Evolutionary conservation across 768 basidiomycete species (phyloP).

Genomic region (Trametes cingulata): DNA sequence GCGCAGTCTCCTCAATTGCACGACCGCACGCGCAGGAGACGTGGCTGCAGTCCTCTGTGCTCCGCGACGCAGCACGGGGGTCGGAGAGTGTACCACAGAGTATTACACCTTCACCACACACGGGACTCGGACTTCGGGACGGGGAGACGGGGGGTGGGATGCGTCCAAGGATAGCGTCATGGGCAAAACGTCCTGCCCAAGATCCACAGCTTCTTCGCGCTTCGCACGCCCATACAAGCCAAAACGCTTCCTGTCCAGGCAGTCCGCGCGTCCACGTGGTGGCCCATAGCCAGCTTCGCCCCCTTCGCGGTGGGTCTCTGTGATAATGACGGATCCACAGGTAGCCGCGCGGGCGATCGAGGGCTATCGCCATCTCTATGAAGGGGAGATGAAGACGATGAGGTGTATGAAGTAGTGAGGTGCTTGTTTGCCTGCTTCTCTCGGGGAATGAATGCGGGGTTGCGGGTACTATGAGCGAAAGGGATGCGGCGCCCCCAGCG

Average conservation of each 20-base stretch:
- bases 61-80: too few relatives aligned
- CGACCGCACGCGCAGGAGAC: too few relatives aligned
- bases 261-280: too few relatives aligned
- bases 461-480: background rate
- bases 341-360: background rate
- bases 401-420: background rate
- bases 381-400: too few relatives aligned
- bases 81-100: background rate
- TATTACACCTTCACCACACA: conserved; percentile 8
- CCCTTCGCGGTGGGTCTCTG: background rate
- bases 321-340: background rate
- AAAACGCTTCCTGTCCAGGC: background rate
- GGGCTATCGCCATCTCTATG: background rate
- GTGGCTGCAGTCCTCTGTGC: too few relatives aligned
- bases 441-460: background rate
- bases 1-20: too few relatives aligned
- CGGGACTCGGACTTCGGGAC: conserved; percentile 1
- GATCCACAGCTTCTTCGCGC: background rate
- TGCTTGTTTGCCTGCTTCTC: too few relatives aligned
- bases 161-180: background rate
- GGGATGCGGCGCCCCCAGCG: background rate
- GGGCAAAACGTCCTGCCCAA: background rate
- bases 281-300: background rate
- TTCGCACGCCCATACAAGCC: background rate
- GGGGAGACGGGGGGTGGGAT: background rate